Base-by-base conservation (phyloP, 495 filamentous ascomycete genomes). In the Evernia prunastri region DNA sequence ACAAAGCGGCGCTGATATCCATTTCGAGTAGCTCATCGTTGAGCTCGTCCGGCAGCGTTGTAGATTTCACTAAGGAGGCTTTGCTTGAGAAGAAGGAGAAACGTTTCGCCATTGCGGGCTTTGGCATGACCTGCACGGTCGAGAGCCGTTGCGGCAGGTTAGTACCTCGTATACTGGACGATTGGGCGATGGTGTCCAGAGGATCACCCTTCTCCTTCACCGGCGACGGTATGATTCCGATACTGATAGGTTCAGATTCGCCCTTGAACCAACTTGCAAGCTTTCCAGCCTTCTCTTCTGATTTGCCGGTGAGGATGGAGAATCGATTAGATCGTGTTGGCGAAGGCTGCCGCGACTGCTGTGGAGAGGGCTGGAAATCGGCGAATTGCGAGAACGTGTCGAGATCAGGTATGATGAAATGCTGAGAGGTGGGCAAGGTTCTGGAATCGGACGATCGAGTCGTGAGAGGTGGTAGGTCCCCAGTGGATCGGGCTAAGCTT, bases 11-110 rank as follows among this genome's bases (percentile, higher is more conserved):
- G 37, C 36, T 64, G 47, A 69, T 31, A 25, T 67, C 61, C n/a
- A 69, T 67, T 18, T 67, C 57, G 37, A 85, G 76, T 45, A 90
- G 77, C 65, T 89, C 86, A 68, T 90, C 87, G 60, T 84, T 63
- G 61, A 77, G 29, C 68, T 72, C 33, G 67, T 68, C 20, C 67
- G 61, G 37, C 62, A 72, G 60, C 42, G 69, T 11, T 67, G 69
- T 68, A 4, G 72, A 15, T 23, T 56, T 66, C 17, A 51, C 12
- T 17, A 58, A 56, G 13, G 63, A 58, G 12, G 59, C 29, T 37
- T 66, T 68, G 47, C 45, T 64, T 3, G 59, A 27, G 45, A 68
- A 68, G 47, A 68, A 49, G 11, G 67, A 68, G 57, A 68, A 68
- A 10, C 67, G 67, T 43, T 54, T 63, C n/a, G 61, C 54, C 53